These are phyloP conservation scores for Calonectria pteridis DNA, from an alignment of 2,329 filamentous ascomycete genomes.

Conservation along the genomic window DNA sequence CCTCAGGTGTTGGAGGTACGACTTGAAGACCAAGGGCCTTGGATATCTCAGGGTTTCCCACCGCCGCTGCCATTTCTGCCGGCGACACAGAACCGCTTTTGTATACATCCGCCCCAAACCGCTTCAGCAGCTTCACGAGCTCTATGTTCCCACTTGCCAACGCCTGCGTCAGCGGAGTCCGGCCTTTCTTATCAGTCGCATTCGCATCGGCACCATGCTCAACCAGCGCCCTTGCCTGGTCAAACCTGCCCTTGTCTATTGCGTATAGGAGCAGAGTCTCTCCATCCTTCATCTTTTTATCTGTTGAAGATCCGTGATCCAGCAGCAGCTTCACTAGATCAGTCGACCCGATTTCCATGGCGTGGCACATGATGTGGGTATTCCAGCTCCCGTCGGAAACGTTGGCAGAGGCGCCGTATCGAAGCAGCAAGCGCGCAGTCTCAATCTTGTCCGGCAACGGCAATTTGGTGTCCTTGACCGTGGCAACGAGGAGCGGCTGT, in stretches of 20 bases:
- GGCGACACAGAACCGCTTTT: slow-evolving; percentile 34
- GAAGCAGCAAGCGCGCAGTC: slow-evolving; percentile 48
- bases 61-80: slow-evolving; percentile 40
- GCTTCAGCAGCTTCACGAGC: slow-evolving; percentile 45
- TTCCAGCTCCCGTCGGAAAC: slow-evolving; percentile 40
- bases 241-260: slow-evolving; percentile 40
- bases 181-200: slow-evolving; percentile 44
- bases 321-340: slow-evolving; percentile 47
- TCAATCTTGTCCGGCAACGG: slow-evolving; percentile 42
- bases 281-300: slow-evolving; percentile 44
- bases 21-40: slow-evolving; percentile 38
- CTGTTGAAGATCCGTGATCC: slow-evolving; percentile 43
- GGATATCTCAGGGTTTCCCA: slow-evolving; percentile 43
- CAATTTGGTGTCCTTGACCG: slow-evolving; percentile 44
- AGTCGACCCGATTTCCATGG: slow-evolving; percentile 40
- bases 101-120: slow-evolving; percentile 44
- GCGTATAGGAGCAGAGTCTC: slow-evolving; percentile 49
- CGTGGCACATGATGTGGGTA: slow-evolving; percentile 40
- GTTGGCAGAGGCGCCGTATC: slow-evolving; percentile 49
- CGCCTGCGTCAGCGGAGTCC: slow-evolving; percentile 50
- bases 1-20: neutral
- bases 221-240: slow-evolving; percentile 44
- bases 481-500: slow-evolving; percentile 48
- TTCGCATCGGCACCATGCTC: slow-evolving; percentile 51
- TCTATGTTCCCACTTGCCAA: slow-evolving; percentile 44